phyloP scores from a whole-genome alignment of 805 yeast species.

The Saturnispora galanensis region DNA sequence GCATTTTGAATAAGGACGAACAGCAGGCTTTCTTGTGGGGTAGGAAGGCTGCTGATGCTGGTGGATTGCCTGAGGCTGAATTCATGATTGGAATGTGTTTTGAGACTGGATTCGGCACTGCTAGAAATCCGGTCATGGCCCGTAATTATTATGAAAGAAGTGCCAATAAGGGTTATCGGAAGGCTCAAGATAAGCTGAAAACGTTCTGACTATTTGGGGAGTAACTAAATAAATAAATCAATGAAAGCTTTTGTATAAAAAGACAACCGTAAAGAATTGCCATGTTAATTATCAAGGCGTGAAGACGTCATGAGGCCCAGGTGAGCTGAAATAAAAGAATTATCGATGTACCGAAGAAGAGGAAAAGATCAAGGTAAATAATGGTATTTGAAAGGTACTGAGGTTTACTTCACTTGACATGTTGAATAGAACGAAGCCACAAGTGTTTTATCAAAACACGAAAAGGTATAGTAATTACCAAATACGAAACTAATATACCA shows the following conservation, averaged over 20 bases:
- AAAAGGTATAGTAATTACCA: too few species aligned
- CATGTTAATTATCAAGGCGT: too few species aligned
- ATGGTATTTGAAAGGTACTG: too few species aligned
- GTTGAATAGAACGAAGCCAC: too few species aligned
- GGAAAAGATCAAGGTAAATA: too few species aligned
- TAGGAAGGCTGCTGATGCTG: constrained; percentile 47
- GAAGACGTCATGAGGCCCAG: too few species aligned
- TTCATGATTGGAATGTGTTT: constrained; percentile 60
- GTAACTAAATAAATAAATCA: too few species aligned
- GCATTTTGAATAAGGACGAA: constrained; percentile 43
- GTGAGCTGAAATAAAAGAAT: too few species aligned
- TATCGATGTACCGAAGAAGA: too few species aligned
- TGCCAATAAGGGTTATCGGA: constrained; percentile 50
- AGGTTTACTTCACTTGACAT: too few species aligned
- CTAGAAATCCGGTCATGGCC: constrained; percentile 34
- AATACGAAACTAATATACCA: too few species aligned
- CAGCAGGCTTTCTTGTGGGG: constrained; percentile 64
- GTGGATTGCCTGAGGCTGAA: constrained; percentile 47
- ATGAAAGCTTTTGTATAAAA: background rate
- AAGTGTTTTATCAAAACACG: too few species aligned
- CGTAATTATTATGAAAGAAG: constrained; percentile 46
- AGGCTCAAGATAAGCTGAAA: constrained; percentile 36
- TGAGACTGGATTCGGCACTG: constrained; percentile 56
- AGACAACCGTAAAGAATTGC: background rate
- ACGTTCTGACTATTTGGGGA: constrained; percentile 9